A percentile compares a stretch with the other conserved stretches of the same genome.
Conservation (phyloP, 345 rosid species). For the Turnera subulata region DNA sequence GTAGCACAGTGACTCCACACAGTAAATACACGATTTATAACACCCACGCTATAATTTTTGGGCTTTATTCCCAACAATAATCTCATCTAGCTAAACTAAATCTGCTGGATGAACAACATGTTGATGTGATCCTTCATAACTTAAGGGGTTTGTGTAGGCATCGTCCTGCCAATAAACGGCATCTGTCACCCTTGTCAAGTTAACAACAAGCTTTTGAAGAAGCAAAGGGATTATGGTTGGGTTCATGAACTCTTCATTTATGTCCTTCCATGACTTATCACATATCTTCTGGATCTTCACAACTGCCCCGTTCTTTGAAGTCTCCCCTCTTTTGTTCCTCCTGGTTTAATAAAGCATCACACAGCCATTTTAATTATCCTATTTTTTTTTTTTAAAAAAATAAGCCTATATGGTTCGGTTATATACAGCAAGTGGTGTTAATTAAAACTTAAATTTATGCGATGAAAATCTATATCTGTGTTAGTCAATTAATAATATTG, state of each 20-base stretch:
- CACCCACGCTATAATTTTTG: too few relatives aligned
- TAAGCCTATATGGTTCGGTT: too few relatives aligned
- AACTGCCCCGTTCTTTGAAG: not conserved
- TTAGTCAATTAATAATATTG: not conserved
- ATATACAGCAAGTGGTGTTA: too few relatives aligned
- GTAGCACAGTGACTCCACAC: too few relatives aligned
- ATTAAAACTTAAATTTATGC: not conserved
- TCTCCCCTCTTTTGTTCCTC: constrained; percentile 2
- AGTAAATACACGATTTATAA: too few relatives aligned
- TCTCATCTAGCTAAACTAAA: too few relatives aligned
- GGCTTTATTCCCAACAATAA: too few relatives aligned
- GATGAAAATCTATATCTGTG: not conserved
- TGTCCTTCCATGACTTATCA: not conserved
- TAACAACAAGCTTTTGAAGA: not conserved
- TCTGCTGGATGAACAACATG: not conserved
- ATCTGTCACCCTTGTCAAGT: not conserved
- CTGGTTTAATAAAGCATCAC: not conserved
- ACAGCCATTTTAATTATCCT: not conserved
- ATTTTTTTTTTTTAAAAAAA: too few relatives aligned
- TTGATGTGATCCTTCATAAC: not conserved
- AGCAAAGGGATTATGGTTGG: not conserved
- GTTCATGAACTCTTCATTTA: constrained; percentile 1
- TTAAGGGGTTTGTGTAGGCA: not conserved
- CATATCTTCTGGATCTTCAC: not conserved
- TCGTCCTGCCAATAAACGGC: not conserved